phyloP scores from a whole-genome alignment of 2,329 filamentous ascomycete genomes.

The Pyricularia grisea region DNA sequence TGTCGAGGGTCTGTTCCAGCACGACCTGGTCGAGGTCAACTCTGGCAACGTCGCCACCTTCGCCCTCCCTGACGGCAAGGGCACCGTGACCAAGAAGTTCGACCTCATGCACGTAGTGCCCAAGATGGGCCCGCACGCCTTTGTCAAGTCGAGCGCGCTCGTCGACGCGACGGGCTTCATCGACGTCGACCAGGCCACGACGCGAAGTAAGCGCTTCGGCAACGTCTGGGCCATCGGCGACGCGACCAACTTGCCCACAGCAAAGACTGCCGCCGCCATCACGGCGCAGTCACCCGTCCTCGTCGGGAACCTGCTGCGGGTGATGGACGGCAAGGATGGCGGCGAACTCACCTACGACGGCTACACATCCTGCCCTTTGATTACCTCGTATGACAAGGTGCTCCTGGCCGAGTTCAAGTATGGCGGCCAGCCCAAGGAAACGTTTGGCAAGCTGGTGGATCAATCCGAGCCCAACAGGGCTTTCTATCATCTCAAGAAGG shows the following conservation, averaged over 20 bases:
- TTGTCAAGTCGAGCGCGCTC: constrained; percentile 41
- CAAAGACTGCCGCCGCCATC: constrained; percentile 35
- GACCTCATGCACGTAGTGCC: constrained; percentile 48
- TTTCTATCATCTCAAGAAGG: constrained; percentile 35
- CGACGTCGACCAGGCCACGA: constrained; percentile 44
- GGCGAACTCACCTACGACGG: constrained; percentile 27
- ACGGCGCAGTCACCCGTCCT: constrained; percentile 32
- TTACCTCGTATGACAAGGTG: constrained; percentile 33
- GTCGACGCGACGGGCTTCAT: constrained; percentile 48
- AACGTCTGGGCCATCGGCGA: constrained; percentile 53
- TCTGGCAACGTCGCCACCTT: constrained; percentile 42
- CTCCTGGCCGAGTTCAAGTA: constrained; percentile 40
- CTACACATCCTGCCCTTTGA: constrained; percentile 34
- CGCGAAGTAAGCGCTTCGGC: constrained; percentile 40
- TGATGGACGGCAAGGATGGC: constrained; percentile 22
- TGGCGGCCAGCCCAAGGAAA: constrained; percentile 34
- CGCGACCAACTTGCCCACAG: constrained; percentile 48
- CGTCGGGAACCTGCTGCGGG: constrained; percentile 27
- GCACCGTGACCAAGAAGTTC: constrained; percentile 35
- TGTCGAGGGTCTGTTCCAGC: constrained; percentile 49
- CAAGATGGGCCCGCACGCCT: constrained; percentile 48
- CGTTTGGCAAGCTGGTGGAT: constrained; percentile 24
- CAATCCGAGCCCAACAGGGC: constrained; percentile 27
- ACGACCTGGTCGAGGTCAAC: constrained; percentile 43
- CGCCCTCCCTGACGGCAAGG: constrained; percentile 19